Percentiles rank a stretch among this genome's conserved stretches.
phyloP scores from a whole-genome alignment of 345 rosid genomes.

The Gossypium bickii region DNA sequence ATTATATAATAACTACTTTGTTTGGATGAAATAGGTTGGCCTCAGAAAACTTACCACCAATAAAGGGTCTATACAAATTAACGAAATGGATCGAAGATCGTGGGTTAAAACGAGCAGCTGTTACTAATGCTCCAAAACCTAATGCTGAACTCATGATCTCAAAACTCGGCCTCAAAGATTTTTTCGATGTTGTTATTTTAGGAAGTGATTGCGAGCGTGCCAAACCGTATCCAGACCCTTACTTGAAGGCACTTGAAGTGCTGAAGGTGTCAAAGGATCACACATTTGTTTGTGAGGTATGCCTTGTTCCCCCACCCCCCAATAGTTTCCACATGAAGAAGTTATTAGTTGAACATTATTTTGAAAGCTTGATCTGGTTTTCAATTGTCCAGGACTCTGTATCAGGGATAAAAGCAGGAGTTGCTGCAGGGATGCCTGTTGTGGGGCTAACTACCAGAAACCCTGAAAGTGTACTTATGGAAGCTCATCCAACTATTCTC shows the following conservation, averaged over 20 bases:
- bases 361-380: background rate
- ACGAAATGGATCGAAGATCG: conserved; percentile 83
- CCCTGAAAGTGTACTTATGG: conserved; percentile 55
- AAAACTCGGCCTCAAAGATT: conserved; percentile 69
- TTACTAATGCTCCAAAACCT: conserved; percentile 80
- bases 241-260: conserved; percentile 72
- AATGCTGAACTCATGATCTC: conserved; percentile 87
- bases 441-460: conserved; percentile 74
- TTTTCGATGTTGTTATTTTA: conserved; percentile 63
- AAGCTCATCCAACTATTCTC: conserved; percentile 74
- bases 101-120: conserved; percentile 88
- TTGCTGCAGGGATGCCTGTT: conserved; percentile 92
- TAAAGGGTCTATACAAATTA: conserved; percentile 61
- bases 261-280: conserved; percentile 81
- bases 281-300: conserved; percentile 68
- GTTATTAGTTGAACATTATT: background rate
- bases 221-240: conserved; percentile 85
- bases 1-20: background rate
- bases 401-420: conserved; percentile 92
- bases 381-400: conserved; percentile 54
- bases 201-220: conserved; percentile 79
- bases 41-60: conserved; percentile 49
- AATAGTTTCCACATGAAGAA: no score
- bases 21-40: conserved; percentile 48
- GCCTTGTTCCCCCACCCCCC: background rate